Percentiles rank a stretch among this genome's conserved stretches.
Conservation (phyloP, 306 rosid species). For the Pyrus pyrifolia region DNA sequence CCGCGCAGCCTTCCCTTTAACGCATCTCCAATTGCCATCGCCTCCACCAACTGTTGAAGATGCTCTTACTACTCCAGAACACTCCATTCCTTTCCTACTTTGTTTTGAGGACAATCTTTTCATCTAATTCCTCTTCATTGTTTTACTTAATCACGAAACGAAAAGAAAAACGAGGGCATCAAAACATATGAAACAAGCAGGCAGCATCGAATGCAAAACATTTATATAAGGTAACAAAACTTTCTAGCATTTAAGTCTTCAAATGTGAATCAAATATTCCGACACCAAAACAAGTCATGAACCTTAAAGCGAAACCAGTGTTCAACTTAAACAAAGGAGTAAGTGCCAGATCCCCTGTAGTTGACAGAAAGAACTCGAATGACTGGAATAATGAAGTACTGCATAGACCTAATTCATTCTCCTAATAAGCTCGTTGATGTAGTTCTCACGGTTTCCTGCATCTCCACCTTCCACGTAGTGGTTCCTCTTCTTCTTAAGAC, state of each 20-base stretch:
- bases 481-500: constrained; percentile 85
- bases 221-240: constrained; percentile 10
- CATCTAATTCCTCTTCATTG: too few relatives aligned
- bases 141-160: neutral
- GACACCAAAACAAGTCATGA: neutral
- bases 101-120: too few relatives aligned
- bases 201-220: neutral
- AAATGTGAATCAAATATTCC: neutral
- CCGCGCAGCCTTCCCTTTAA: too few relatives aligned
- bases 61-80: too few relatives aligned
- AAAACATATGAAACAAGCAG: neutral
- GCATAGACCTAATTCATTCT: constrained; percentile 53
- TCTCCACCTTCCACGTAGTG: constrained; percentile 95
- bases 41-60: too few relatives aligned
- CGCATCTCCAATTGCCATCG: too few relatives aligned
- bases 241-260: constrained; percentile 10
- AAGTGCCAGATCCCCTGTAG: constrained; percentile 10
- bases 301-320: neutral
- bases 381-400: neutral
- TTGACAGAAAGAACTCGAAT: neutral
- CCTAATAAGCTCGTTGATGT: constrained; percentile 75
- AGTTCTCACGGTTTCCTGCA: constrained; percentile 89
- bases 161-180: neutral
- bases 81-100: too few relatives aligned
- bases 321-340: neutral